Evolutionary conservation across 164 flowering plant genomes (phyloP), one percentile per base, ranked within the genome.

Genomic region (Vitis riparia): DNA sequence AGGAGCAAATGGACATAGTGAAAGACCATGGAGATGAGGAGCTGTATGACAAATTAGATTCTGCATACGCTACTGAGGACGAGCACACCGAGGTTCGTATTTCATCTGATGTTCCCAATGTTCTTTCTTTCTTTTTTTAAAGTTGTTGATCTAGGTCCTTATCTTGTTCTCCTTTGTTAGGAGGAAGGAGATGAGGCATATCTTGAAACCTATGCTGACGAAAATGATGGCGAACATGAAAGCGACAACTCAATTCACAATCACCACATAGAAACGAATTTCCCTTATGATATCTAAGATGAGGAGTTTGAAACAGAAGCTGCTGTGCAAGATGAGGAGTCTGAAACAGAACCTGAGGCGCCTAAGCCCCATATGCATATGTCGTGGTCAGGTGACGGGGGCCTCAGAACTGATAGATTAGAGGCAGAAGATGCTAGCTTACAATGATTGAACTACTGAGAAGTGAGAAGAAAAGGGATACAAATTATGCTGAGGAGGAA

Each of bases 111-210:
- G 51, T 50, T 69, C 30, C 64, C 16, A 2, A 1, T 51, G 5
- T 7, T 15, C 3, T 55, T 17, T 55, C 57, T 59, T 63, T 69
- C 8, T 9, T 1, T 51, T 51, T 59, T 17, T 73, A 51, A 37
- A 37, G 44, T 37, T 37, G 44, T 37, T 6, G 44, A 37, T 37
- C 44, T 37, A 37, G 5, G 44, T 37, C 44, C 44, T 37, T 37
- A 37, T 6, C 44, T 37, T 37, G 47, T 65, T 15, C 59, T 14
- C 47, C 14, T 72, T 1, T 44, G 9, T 59, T 65, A 91, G 93
- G 95, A 89, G 66, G 98, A 89, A 78, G 89, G 78, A 37, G 92
- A 88, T 32, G 94, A 84, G 19, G 84, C 86, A 48, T 87, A 84
- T 80, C 88, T 88, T n/a, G 80, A 77, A 76, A 84, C 78, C n/a